phyloP scores from a whole-genome alignment of 768 basidiomycete genomes.

The Boletus coccyginus region DNA sequence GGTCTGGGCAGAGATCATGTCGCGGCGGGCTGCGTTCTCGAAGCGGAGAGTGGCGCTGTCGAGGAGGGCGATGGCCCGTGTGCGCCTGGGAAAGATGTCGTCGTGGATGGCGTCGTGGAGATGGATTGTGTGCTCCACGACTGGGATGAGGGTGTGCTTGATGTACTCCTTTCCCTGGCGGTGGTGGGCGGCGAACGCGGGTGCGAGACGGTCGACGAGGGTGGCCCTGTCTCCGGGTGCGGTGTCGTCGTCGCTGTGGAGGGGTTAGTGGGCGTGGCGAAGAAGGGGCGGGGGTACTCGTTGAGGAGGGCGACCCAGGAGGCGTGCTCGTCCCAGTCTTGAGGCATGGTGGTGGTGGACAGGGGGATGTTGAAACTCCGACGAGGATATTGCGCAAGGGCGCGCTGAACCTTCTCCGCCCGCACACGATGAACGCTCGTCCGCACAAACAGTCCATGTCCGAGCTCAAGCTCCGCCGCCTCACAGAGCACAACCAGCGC shows the following conservation, averaged over 20 bases:
- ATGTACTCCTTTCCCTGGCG: constrained; percentile 28
- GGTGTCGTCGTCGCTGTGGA: constrained; percentile 35
- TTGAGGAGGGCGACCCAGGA: constrained; percentile 28
- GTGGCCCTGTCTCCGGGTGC: constrained; percentile 42
- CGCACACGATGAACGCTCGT: constrained; percentile 59
- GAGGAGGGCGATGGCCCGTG: constrained; percentile 47
- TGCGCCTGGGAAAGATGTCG: constrained; percentile 31
- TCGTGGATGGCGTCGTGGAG: constrained; percentile 35
- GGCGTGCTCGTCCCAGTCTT: constrained; percentile 29
- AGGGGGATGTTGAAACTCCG: constrained; percentile 23
- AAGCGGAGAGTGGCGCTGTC: constrained; percentile 53
- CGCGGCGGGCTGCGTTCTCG: constrained; percentile 44
- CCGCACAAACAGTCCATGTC: constrained; percentile 95
- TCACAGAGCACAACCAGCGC: constrained; percentile 93
- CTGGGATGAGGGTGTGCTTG: constrained; percentile 35
- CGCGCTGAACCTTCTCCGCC: not conserved
- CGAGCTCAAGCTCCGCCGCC: constrained; percentile 90
- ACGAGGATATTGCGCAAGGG: not conserved
- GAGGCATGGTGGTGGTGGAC: constrained; percentile 4
- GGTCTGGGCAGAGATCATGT: constrained; percentile 41
- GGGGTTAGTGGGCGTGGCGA: not conserved
- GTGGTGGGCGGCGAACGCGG: constrained; percentile 34
- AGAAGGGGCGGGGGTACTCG: constrained; percentile 14
- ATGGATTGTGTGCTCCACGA: constrained; percentile 33
- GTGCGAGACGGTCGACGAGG: constrained; percentile 47